Conservation (phyloP, 306 rosid species). For the Glycine tomentella region DNA sequence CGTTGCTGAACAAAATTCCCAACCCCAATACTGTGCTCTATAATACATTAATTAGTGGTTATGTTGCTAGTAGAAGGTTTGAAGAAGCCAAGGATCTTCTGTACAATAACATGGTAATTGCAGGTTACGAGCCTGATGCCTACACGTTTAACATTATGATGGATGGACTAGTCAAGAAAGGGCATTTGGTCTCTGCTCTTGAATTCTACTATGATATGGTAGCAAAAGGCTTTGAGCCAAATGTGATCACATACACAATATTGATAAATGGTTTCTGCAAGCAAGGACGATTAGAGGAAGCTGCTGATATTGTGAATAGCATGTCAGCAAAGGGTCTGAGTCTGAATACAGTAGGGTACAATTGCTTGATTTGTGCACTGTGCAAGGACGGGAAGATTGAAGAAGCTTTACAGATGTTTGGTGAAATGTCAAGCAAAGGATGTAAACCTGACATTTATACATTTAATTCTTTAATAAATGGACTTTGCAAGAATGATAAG, state of each 20-base stretch:
- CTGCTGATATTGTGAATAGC: conserved; percentile 63
- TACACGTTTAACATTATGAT: conserved; percentile 83
- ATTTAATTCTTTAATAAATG: conserved; percentile 78
- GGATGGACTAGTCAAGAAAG: conserved; percentile 80
- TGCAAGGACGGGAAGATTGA: conserved; percentile 69
- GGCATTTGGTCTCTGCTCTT: conserved; percentile 68
- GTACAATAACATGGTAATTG: conserved; percentile 57
- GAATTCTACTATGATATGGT: conserved; percentile 71
- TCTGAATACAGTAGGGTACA: conserved; percentile 80
- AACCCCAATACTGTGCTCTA: conserved; percentile 65
- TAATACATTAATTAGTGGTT: conserved; percentile 84
- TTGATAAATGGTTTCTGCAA: conserved; percentile 80
- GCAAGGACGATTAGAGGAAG: conserved; percentile 71
- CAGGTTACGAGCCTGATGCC: conserved; percentile 74
- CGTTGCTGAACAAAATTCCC: conserved; percentile 66
- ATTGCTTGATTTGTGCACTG: conserved; percentile 72
- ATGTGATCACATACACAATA: conserved; percentile 80
- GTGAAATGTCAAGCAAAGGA: conserved; percentile 74
- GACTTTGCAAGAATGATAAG: conserved; percentile 69
- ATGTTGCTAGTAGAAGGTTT: conserved; percentile 67
- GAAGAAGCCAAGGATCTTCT: conserved; percentile 76
- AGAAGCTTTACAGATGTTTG: conserved; percentile 65
- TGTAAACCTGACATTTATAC: conserved; percentile 86
- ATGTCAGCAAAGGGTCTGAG: conserved; percentile 73
- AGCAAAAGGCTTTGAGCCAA: conserved; percentile 72